Percentiles rank a stretch among this genome's conserved stretches.
These are phyloP conservation scores for Lobosporangium transversale DNA, from an alignment of 192 early-diverging fungal species.

Conservation along the genomic window DNA sequence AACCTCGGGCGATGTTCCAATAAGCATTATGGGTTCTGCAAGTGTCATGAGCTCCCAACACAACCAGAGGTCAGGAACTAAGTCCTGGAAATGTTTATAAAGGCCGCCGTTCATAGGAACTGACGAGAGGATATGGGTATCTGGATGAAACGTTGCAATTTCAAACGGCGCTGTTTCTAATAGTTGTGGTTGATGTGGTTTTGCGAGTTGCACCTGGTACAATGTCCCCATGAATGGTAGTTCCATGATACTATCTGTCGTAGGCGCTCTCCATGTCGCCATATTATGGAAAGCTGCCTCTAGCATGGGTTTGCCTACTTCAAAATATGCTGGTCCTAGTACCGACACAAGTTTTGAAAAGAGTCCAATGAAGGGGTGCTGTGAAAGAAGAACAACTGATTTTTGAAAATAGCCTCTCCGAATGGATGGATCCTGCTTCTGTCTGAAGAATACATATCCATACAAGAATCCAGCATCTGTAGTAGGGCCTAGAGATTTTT, in stretches of 20 bases:
- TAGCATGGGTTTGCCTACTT: constrained; percentile 75
- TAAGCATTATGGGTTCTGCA: constrained; percentile 89
- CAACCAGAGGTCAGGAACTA: constrained; percentile 86
- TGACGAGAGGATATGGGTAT: constrained; percentile 77
- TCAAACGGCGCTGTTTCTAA: constrained; percentile 78
- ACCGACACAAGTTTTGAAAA: constrained; percentile 78
- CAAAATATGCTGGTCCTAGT: constrained; percentile 87
- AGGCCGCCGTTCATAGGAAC: constrained; percentile 68
- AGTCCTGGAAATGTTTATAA: constrained; percentile 81
- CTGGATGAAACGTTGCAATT: constrained; percentile 70
- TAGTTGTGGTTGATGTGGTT: constrained; percentile 73
- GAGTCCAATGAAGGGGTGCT: constrained; percentile 89
- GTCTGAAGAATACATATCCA: constrained; percentile 95
- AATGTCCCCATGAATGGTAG: constrained; percentile 76
- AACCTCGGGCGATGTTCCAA: constrained; percentile 87
- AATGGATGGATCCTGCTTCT: constrained; percentile 86
- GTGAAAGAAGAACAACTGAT: constrained; percentile 87
- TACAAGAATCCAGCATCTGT: constrained; percentile 73
- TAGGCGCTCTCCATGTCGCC: constrained; percentile 73
- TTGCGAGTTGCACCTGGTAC: constrained; percentile 73
- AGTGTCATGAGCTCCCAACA: constrained; percentile 96
- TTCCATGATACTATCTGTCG: constrained; percentile 73
- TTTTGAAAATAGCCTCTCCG: constrained; percentile 95
- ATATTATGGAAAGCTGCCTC: constrained; percentile 86
- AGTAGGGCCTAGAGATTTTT: constrained; percentile 58